Conservation (phyloP, 1,284 basidiomycete genomes). For the Puccinia coronata region DNA sequence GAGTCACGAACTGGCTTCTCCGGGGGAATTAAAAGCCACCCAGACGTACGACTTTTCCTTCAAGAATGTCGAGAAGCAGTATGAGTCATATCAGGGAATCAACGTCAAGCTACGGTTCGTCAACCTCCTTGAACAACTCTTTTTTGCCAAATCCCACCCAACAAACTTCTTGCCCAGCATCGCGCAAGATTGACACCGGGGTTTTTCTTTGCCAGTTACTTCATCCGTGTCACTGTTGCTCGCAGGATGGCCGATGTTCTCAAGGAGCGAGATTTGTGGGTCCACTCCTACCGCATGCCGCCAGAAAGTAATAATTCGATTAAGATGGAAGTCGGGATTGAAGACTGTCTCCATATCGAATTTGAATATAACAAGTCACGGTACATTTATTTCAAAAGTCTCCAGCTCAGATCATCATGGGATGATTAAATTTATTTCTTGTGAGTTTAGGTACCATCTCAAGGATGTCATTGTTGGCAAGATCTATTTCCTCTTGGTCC, state of each 20-base stretch:
- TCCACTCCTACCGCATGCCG: constrained; percentile 97
- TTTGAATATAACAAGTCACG: constrained; percentile 99
- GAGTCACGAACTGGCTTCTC: constrained; percentile 88
- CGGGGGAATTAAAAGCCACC: constrained; percentile 89
- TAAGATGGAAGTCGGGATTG: constrained; percentile 99
- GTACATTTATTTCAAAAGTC: too few relatives aligned
- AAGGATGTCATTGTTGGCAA: constrained; percentile 99
- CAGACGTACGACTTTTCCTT: constrained; percentile 95
- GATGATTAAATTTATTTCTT: not conserved
- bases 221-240: constrained; percentile 86
- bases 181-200: not conserved
- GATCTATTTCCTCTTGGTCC: constrained; percentile 96
- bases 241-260: constrained; percentile 86
- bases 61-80: constrained; percentile 99
- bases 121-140: not conserved
- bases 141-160: not conserved
- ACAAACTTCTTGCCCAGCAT: not conserved
- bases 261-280: constrained; percentile 94
- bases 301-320: constrained; percentile 96
- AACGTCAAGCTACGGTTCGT: constrained; percentile 79
- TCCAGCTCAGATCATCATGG: too few relatives aligned
- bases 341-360: constrained; percentile 97
- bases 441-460: constrained; percentile 70
- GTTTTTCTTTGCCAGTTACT: constrained; percentile 66
- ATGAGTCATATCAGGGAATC: constrained; percentile 95